These are phyloP conservation scores for Rhododendron kiyosumense DNA, from an alignment of 148 eudicot genomes.

Conservation along the genomic window DNA sequence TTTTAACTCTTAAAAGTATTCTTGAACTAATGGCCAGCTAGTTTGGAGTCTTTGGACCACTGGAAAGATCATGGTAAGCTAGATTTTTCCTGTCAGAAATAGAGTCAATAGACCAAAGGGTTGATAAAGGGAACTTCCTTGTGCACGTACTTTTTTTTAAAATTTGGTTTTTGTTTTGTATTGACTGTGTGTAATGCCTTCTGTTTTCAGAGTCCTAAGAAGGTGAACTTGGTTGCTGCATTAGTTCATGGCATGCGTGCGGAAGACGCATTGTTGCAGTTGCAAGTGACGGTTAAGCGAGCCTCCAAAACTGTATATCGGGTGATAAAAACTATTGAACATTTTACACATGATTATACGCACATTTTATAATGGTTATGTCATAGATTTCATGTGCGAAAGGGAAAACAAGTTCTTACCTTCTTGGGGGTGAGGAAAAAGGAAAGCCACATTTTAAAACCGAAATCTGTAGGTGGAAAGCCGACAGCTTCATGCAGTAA, in stretches of 20 bases:
- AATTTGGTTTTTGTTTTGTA: not conserved
- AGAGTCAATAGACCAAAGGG: not conserved
- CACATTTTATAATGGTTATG: not conserved
- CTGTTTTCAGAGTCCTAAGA: conserved; percentile 81
- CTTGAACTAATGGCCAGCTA: not conserved
- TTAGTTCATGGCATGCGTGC: conserved; percentile 96
- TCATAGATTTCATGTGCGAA: not conserved
- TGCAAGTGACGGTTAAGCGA: conserved; percentile 89
- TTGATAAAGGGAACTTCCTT: not conserved
- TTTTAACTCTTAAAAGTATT: not conserved
- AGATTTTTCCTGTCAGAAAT: not conserved
- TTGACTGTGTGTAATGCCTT: not conserved
- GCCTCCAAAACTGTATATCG: conserved; percentile 88
- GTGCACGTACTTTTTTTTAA: not conserved
- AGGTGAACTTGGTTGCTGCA: conserved; percentile 91
- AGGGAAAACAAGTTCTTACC: not conserved
- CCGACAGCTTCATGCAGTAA: too few species aligned
- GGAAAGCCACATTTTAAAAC: not conserved
- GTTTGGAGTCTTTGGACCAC: not conserved
- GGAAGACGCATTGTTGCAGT: conserved; percentile 92
- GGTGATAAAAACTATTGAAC: conserved; percentile 29
- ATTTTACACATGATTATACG: not conserved
- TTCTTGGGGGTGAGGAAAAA: not conserved
- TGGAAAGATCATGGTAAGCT: not conserved
- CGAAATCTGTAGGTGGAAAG: too few species aligned